Conservation (phyloP, 331 rosid species). For the Dryas integrifolia region DNA sequence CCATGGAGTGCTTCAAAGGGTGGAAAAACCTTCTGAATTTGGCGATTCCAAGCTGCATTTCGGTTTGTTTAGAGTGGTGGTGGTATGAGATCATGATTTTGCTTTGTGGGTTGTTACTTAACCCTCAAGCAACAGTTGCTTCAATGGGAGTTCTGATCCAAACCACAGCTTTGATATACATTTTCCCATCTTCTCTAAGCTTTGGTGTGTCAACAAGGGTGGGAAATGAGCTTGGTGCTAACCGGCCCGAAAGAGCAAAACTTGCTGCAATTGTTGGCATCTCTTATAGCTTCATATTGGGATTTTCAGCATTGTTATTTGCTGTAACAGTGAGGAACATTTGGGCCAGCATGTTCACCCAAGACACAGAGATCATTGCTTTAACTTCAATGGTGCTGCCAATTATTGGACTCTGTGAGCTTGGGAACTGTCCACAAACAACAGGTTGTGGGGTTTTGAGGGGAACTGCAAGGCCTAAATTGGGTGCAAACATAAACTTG, state of each 20-base stretch:
- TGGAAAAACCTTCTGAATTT: conserved; percentile 53
- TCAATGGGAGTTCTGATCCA: conserved; percentile 87
- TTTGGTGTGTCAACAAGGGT: conserved; percentile 79
- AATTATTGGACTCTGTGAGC: conserved; percentile 68
- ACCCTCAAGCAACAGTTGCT: conserved; percentile 78
- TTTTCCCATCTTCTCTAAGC: conserved; percentile 72
- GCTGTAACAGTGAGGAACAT: conserved; percentile 48
- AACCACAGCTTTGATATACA: conserved; percentile 69
- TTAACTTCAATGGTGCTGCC: conserved; percentile 67
- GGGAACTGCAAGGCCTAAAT: conserved; percentile 69
- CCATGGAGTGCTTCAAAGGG: conserved; percentile 40
- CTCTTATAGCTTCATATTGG: conserved; percentile 50
- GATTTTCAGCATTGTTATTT: conserved; percentile 56
- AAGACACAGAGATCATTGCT: conserved; percentile 53
- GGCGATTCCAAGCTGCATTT: conserved; percentile 73
- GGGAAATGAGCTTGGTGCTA: conserved; percentile 73
- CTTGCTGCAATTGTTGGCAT: conserved; percentile 57
- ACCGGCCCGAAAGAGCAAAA: conserved; percentile 47
- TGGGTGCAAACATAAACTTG: conserved; percentile 70
- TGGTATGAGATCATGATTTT: conserved; percentile 88
- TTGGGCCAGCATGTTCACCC: conserved; percentile 76
- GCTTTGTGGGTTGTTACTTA: conserved; percentile 59
- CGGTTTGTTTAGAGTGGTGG: conserved; percentile 92
- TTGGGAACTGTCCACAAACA: conserved; percentile 81
- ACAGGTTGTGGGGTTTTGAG: conserved; percentile 73